These are phyloP conservation scores for Gossypium ekmanianum DNA, from an alignment of 345 rosid genomes.

Conservation along the genomic window DNA sequence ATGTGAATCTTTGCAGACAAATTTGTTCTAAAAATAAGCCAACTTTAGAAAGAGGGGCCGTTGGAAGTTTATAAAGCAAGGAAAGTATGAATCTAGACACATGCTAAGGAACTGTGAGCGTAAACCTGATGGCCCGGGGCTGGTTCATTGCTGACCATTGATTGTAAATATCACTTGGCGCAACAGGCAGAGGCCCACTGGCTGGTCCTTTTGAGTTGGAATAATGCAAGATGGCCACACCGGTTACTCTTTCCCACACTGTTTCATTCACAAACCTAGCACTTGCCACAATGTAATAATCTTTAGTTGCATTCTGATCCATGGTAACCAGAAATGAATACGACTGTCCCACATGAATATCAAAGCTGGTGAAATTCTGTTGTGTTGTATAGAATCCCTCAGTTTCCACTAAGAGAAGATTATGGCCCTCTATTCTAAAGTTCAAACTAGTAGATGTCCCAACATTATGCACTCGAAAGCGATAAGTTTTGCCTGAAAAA, in stretches of 20 bases:
- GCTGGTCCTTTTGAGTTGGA: constrained; percentile 83
- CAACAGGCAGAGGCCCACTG: constrained; percentile 73
- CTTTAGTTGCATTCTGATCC: constrained; percentile 81
- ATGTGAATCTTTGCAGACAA: not conserved
- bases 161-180: constrained; percentile 61
- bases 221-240: constrained; percentile 89
- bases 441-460: constrained; percentile 89
- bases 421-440: constrained; percentile 93
- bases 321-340: constrained; percentile 83
- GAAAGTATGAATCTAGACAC: not conserved
- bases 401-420: constrained; percentile 72
- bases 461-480: constrained; percentile 82
- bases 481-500: constrained; percentile 78
- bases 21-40: not conserved
- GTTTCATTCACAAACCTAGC: constrained; percentile 91
- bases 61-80: not conserved
- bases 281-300: constrained; percentile 91
- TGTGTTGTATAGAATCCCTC: constrained; percentile 73
- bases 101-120: not conserved
- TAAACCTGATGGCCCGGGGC: constrained; percentile 78
- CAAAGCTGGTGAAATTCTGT: constrained; percentile 70
- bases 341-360: constrained; percentile 91
- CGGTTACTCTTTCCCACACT: constrained; percentile 85
- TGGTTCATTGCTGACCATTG: constrained; percentile 83
- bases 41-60: not conserved